Evolutionary conservation across 495 filamentous ascomycete genomes (phyloP), one percentile per base, ranked within the genome.

Genomic region (Penicillium atrosanguineum): DNA sequence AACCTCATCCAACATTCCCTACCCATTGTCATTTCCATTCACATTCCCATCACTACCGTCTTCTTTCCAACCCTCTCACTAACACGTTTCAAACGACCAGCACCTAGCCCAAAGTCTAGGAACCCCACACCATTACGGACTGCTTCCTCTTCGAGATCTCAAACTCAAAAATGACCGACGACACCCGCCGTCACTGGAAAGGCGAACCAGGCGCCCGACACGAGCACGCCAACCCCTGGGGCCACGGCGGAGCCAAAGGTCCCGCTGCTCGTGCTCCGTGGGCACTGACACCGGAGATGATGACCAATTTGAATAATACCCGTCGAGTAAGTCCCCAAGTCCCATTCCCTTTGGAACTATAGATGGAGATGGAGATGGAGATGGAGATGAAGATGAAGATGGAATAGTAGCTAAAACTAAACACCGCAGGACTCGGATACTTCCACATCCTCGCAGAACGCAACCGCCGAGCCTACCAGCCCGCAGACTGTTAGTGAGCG

Each of bases 181-280:
- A 60, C 26, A 42, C 57, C 31, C 11, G 62, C 29, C 61, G 72
- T 50, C 64, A 76, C 60, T 76, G 73, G 73, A 69, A 75, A 55
- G 75, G 73, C 28, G 54, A 1, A n/a, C 7, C 66, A 21, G 75
- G 73, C 25, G 55, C 73, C 46, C 69, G 75, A 44, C 44, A 76
- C 49, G 72, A 78, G 46, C 74, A 76, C 47, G 63, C 52, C 29
- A 78, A 75, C 49, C 69, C 70, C 57, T 78, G 73, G 75, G 66
- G 70, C 53, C 52, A 55, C 19, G 75, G 75, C 36, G 75, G 73
- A 20, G 53, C 56, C 46, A 69, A 54, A 46, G 55, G 42, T n/a
- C 52, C 53, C 45, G 55, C 53, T 38, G 56, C 46, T 36, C 67
- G 52, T 23, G 74, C 63, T 31, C 44, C 51, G 20, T 69, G 65